phyloP scores from a whole-genome alignment of 176 grass and related monocot genomes.

The Secale cereale region DNA sequence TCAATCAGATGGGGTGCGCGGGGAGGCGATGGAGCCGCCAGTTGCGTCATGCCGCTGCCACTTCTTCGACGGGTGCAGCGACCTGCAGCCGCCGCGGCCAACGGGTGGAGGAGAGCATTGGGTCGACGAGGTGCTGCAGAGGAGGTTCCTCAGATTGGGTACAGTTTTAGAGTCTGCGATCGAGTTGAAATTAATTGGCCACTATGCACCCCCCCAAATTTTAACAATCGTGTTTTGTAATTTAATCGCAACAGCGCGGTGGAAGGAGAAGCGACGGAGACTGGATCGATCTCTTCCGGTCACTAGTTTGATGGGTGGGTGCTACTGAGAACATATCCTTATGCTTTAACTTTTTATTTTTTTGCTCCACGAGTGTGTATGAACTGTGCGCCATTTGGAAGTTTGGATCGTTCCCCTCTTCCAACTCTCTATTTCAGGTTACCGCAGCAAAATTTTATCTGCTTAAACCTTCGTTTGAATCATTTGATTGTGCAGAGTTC shows the following conservation, averaged over 20 bases:
- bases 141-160: constrained; percentile 88
- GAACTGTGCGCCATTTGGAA: not conserved
- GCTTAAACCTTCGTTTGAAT: not conserved
- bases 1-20: constrained; percentile 39
- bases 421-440: not conserved
- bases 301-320: constrained; percentile 58
- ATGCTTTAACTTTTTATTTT: not conserved
- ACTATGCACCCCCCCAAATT: not conserved
- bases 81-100: constrained; percentile 23
- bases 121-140: constrained; percentile 85
- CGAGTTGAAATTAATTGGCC: not conserved
- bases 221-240: constrained; percentile 12
- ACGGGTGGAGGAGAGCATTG: constrained; percentile 57
- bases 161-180: not conserved
- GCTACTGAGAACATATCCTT: not conserved
- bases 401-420: not conserved
- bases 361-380: not conserved
- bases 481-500: constrained; percentile 43
- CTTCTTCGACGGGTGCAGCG: constrained; percentile 79
- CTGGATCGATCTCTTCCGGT: constrained; percentile 48
- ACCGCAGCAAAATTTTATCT: not conserved
- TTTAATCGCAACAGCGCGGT: constrained; percentile 55
- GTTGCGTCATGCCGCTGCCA: constrained; percentile 74
- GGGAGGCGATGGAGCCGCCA: constrained; percentile 48
- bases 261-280: constrained; percentile 72